phyloP scores from a whole-genome alignment of 2,329 filamentous ascomycete species.

The Lecanicillium sp. region DNA sequence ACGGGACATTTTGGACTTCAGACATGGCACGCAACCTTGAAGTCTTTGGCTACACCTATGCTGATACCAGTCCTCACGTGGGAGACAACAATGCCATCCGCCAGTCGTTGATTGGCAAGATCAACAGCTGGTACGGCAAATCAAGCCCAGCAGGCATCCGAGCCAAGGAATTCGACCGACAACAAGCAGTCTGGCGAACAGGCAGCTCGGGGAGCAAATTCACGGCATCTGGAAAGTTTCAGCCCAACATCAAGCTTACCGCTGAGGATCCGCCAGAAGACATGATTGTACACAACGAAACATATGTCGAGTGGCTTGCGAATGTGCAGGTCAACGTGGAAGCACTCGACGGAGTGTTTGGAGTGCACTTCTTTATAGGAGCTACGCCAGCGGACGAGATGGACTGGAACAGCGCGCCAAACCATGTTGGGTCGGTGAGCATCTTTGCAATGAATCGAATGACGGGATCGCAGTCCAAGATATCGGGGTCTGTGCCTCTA shows the following conservation, averaged over 20 bases:
- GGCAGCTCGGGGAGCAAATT: conserved; percentile 1
- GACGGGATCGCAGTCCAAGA: conserved; percentile 23
- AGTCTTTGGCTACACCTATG: conserved; percentile 67
- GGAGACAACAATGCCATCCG: conserved; percentile 17
- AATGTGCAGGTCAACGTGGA: conserved; percentile 56
- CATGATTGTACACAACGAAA: conserved; percentile 27
- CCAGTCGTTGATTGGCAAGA: conserved; percentile 27
- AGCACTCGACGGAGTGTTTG: conserved; percentile 51
- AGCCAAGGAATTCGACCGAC: conserved; percentile 3
- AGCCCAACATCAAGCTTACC: conserved; percentile 19
- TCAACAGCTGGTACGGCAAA: conserved; percentile 43
- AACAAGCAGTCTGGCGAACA: conserved; percentile 4
- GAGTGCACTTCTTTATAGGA: conserved; percentile 61
- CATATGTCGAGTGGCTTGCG: conserved; percentile 57
- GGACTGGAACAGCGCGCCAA: conserved; percentile 43
- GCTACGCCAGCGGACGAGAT: conserved; percentile 32
- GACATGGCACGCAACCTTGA: conserved; percentile 49
- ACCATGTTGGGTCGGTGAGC: conserved; percentile 54
- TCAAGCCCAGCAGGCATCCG: conserved; percentile 17
- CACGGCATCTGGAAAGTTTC: conserved; percentile 1
- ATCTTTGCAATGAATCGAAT: conserved; percentile 38
- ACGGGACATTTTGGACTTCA: conserved; percentile 61
- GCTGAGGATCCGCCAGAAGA: conserved; percentile 15
- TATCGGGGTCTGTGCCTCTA: conserved; percentile 43
- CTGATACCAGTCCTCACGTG: conserved; percentile 39